Base-by-base conservation (phyloP, 2,329 filamentous ascomycete genomes). In the Diaporthe sp. region DNA sequence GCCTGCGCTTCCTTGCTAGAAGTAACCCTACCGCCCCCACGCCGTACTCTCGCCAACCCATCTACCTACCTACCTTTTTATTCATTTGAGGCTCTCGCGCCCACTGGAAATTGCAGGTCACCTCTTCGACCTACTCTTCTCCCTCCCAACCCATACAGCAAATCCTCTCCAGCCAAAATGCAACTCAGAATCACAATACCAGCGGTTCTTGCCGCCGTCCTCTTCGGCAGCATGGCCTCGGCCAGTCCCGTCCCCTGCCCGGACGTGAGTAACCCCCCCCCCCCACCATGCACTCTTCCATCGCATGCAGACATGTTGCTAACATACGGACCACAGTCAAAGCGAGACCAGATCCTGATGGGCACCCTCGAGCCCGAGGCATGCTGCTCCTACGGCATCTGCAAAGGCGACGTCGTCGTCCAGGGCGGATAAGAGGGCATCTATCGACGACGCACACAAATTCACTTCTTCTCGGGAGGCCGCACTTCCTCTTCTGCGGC, bases 311-410 rank as follows among this genome's bases (percentile, higher is more conserved):
- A 58, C 37, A 49, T 17, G 3, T 34, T 44, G 49, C 44, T 65
- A 34, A 73, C 46, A 22, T 57, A 17, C 15, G 31, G 28, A 31
- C 19, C 46, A 44, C 49, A 77, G 76, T 68, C 44, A 37, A 71
- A 71, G 25, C 68, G 74, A 74, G 76, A 77, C 28, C 74, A 74
- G 28, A 77, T 77, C 6, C 61, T 77, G 12, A 71, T 76, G 51
- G 76, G 76, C 9, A 37, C 44, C 15, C 60, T 76, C 42, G 58
- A 58, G 44, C 74, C 76, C 25, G 76, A 77, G 34, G 75, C 68
- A 51, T 77, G 76, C 62, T 77, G 76, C 44, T 70, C 74, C 46
- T 77, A 77, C 62, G 76, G 76, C 53, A 53, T 76, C 12, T 77
- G 76, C 72, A 76, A 76, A 37, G 76, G 76, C 34, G 76, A 77